Percentiles rank a stretch among this genome's conserved stretches.
phyloP scores from a whole-genome alignment of 139 green algal genomes.

The Tetratostichococcus sp. region DNA sequence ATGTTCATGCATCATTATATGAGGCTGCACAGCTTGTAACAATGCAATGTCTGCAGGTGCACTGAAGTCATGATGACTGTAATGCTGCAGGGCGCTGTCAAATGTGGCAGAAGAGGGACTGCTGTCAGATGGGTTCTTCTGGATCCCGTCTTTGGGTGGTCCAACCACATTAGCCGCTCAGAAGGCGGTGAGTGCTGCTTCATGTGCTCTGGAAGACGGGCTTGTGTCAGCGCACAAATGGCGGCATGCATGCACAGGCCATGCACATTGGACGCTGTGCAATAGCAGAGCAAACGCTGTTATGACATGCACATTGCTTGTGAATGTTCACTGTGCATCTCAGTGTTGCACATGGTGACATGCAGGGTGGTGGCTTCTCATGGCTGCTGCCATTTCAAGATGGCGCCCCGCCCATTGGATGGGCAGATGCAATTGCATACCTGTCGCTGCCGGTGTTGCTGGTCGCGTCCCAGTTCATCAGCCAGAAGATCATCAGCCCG shows the following conservation, averaged over 20 bases:
- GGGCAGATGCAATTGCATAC: slow-evolving; percentile 58
- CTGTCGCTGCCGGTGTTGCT: slow-evolving; percentile 66
- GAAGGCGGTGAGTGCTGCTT: slow-evolving; percentile 25
- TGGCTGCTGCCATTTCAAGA: slow-evolving; percentile 74
- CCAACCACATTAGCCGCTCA: slow-evolving; percentile 54
- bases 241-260: too few species aligned
- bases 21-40: too few species aligned
- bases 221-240: too few species aligned
- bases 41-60: too few species aligned
- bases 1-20: too few species aligned
- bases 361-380: slow-evolving; percentile 46
- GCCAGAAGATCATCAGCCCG: slow-evolving; percentile 71
- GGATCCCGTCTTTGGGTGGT: slow-evolving; percentile 85
- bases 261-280: too few species aligned
- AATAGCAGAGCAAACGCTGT: too few species aligned
- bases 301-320: too few species aligned
- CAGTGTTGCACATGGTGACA: too few species aligned
- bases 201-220: not conserved
- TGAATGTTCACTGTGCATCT: too few species aligned
- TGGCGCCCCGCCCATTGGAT: slow-evolving; percentile 64
- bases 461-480: slow-evolving; percentile 67
- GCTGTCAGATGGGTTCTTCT: slow-evolving; percentile 89
- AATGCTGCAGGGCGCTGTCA: slow-evolving; percentile 60
- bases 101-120: slow-evolving; percentile 87
- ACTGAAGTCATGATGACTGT: not conserved